Evolutionary conservation across 495 filamentous ascomycete genomes (phyloP).

Genomic region (Cercophora scortea): DNA sequence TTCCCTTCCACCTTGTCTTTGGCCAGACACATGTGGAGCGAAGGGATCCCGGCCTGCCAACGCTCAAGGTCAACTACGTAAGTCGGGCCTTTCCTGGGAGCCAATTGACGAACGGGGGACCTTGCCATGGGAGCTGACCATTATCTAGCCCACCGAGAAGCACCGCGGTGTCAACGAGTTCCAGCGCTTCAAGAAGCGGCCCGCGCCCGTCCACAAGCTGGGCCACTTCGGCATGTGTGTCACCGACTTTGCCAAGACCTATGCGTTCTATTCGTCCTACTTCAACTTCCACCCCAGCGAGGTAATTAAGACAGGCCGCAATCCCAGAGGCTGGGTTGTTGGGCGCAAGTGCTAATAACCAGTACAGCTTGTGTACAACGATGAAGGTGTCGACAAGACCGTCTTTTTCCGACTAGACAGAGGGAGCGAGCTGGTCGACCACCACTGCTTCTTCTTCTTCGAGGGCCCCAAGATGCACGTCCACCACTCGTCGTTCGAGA

Average conservation of each 20-base stretch:
- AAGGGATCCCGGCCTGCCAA: constrained; percentile 32
- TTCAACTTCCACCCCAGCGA: constrained; percentile 62
- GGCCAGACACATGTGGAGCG: constrained; percentile 38
- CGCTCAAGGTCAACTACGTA: constrained; percentile 37
- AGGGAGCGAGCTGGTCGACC: constrained; percentile 54
- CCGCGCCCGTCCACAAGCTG: constrained; percentile 65
- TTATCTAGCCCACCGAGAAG: constrained; percentile 36
- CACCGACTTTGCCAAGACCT: constrained; percentile 46
- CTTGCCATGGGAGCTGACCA: not conserved
- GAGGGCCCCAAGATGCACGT: constrained; percentile 47
- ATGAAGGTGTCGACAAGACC: constrained; percentile 42
- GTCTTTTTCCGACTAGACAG: constrained; percentile 60
- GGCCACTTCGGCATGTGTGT: constrained; percentile 66
- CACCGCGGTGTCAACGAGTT: constrained; percentile 38
- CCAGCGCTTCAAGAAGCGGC: constrained; percentile 52
- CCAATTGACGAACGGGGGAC: not conserved
- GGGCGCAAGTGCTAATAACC: not conserved
- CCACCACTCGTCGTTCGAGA: constrained; percentile 68
- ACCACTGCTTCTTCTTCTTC: constrained; percentile 67
- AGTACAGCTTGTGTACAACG: constrained; percentile 38
- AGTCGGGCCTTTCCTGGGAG: not conserved
- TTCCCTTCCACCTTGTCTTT: constrained; percentile 50
- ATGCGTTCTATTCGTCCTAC: constrained; percentile 54
- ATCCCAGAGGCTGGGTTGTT: not conserved
- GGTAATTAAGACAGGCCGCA: constrained; percentile 15